Evolutionary conservation across 805 yeast species (phyloP).

Genomic region (Allodekkera sacchari): DNA sequence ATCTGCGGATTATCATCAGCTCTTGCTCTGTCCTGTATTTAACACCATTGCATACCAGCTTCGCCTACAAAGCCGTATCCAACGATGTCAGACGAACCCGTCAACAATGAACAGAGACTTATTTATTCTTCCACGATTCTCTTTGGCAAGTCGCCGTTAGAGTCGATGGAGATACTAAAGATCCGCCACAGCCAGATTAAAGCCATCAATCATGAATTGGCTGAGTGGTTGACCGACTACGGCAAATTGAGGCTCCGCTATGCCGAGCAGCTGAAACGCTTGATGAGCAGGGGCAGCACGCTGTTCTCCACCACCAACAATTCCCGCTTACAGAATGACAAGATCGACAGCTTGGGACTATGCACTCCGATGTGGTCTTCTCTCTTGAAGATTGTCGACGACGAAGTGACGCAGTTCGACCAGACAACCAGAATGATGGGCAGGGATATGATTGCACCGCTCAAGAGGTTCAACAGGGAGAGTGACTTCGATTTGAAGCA

Average conservation of each 20-base stretch:
- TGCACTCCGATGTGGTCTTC: conserved; percentile 36
- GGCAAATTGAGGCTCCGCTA: conserved; percentile 39
- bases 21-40: no score
- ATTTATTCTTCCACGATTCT: conserved; percentile 26
- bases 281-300: conserved; percentile 26
- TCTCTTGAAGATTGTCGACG: conserved; percentile 30
- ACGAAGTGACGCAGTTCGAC: conserved; percentile 35
- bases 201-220: conserved; percentile 49
- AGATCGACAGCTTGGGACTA: conserved; percentile 39
- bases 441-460: conserved; percentile 46
- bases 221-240: conserved; percentile 51
- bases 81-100: no score
- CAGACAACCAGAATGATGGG: conserved; percentile 46
- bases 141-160: conserved; percentile 40
- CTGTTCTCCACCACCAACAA: conserved; percentile 29
- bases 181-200: conserved; percentile 49
- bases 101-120: conserved; percentile 22
- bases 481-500: conserved; percentile 38
- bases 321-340: conserved; percentile 37
- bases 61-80: no score
- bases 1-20: no score
- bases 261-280: conserved; percentile 37
- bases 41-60: no score
- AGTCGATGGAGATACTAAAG: conserved; percentile 51
- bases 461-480: conserved; percentile 43